Conservation (phyloP, 108 stramenopile genomes). For the Aureococcus anophagefferens region DNA sequence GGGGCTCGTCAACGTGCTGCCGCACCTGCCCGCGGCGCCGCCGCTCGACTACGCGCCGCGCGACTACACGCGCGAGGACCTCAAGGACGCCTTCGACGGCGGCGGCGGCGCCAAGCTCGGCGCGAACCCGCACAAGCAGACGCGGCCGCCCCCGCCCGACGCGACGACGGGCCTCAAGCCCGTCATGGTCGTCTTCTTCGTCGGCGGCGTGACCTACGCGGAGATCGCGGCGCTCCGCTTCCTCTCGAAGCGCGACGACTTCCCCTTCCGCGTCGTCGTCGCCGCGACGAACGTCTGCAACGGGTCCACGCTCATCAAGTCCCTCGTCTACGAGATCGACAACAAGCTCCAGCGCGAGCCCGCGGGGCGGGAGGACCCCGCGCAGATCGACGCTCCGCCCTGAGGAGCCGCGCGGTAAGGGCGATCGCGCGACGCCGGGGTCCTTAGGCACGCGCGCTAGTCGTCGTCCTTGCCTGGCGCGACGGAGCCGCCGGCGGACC, state of each 20-base stretch:
- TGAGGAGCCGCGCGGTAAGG: too few species aligned
- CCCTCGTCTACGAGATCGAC: slow-evolving; percentile 26
- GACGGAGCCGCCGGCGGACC: too few species aligned
- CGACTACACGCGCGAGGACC: neutral
- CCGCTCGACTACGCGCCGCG: neutral
- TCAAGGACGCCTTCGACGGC: too few species aligned
- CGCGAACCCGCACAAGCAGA: neutral
- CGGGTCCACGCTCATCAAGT: slow-evolving; percentile 51
- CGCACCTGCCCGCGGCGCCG: neutral
- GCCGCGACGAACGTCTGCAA: slow-evolving; percentile 65
- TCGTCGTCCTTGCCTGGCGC: too few species aligned
- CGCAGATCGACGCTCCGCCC: too few species aligned
- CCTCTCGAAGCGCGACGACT: slow-evolving; percentile 55
- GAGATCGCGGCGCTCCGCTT: slow-evolving; percentile 86
- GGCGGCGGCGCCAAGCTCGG: neutral
- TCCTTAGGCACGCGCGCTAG: too few species aligned
- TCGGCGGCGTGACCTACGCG: slow-evolving; percentile 85
- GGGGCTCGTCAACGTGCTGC: neutral
- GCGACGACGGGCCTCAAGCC: slow-evolving; percentile 38
- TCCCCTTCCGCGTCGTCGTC: slow-evolving; percentile 61
- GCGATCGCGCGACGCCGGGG: too few species aligned
- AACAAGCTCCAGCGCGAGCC: neutral
- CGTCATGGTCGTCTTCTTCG: slow-evolving; percentile 66
- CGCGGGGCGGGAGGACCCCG: too few species aligned
- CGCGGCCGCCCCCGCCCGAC: neutral